A percentile compares a stretch with the other conserved stretches of the same genome.
These are phyloP conservation scores for Bertia moriformis DNA, from an alignment of 2,329 filamentous ascomycete species.

Conservation along the genomic window DNA sequence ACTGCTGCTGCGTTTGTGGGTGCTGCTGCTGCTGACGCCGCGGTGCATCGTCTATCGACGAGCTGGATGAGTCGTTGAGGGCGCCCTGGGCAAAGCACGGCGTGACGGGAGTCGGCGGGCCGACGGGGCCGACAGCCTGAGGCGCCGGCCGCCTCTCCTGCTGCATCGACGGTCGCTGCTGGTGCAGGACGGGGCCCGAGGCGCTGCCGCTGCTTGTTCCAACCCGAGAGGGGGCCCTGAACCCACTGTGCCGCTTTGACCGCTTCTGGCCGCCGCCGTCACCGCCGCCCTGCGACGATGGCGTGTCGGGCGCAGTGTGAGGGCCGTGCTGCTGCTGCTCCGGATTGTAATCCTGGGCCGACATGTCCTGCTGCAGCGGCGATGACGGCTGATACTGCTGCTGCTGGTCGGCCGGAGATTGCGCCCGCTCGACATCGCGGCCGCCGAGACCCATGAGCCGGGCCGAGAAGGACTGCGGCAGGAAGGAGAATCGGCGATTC, in stretches of 20 bases:
- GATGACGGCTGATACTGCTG: too few species aligned
- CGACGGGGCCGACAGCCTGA: slow-evolving; percentile 24
- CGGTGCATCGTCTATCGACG: not conserved
- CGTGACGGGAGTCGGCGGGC: slow-evolving; percentile 10
- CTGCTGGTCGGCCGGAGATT: slow-evolving; percentile 22
- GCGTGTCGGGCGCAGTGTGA: not conserved
- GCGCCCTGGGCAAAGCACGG: not conserved
- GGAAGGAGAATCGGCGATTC: slow-evolving; percentile 60
- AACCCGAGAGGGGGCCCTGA: too few species aligned
- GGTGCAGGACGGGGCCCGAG: too few species aligned
- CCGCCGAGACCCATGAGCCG: slow-evolving; percentile 50
- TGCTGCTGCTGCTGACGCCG: too few species aligned
- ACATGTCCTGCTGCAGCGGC: slow-evolving; percentile 37
- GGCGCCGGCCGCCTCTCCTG: slow-evolving; percentile 16
- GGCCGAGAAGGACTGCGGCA: slow-evolving; percentile 44
- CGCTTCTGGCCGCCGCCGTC: too few species aligned
- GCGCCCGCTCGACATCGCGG: slow-evolving; percentile 38
- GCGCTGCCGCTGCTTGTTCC: too few species aligned
- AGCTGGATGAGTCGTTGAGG: not conserved
- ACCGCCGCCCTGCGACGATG: not conserved
- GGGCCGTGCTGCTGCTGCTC: not conserved
- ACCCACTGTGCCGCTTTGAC: too few species aligned
- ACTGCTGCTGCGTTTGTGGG: too few species aligned
- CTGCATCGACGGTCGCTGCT: not conserved
- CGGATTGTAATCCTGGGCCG: slow-evolving; percentile 31